These are phyloP conservation scores for Fragilariopsis cylindrus DNA, from an alignment of 108 stramenopile genomes.

Conservation along the genomic window DNA sequence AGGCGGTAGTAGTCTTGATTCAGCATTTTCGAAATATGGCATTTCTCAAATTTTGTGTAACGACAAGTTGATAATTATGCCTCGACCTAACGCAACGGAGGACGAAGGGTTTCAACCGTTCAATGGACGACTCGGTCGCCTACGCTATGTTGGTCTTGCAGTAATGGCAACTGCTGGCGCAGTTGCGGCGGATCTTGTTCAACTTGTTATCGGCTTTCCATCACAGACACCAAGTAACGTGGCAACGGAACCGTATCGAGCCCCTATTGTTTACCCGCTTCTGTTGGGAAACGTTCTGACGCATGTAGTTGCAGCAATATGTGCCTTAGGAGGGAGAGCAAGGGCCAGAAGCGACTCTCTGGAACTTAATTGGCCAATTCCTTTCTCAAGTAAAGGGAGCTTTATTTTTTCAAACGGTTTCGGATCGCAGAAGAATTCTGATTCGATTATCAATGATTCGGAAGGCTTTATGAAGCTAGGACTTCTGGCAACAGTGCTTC, in stretches of 20 bases:
- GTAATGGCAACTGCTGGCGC: constrained; percentile 80
- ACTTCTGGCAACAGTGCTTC: constrained; percentile 65
- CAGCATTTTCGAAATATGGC: constrained; percentile 70
- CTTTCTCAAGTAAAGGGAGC: constrained; percentile 41
- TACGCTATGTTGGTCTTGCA: constrained; percentile 73
- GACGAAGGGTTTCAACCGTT: constrained; percentile 83
- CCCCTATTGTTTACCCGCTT: constrained; percentile 77
- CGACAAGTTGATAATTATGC: constrained; percentile 63
- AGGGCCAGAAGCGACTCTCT: constrained; percentile 58
- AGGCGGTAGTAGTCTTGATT: constrained; percentile 23
- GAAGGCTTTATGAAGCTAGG: constrained; percentile 74
- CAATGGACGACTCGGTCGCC: constrained; percentile 71
- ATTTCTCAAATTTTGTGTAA: constrained; percentile 44
- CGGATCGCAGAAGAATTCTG: constrained; percentile 24
- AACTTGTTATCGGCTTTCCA: constrained; percentile 78
- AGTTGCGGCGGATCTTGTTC: constrained; percentile 74
- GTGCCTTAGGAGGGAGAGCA: constrained; percentile 71
- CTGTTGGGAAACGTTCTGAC: constrained; percentile 77
- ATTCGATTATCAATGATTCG: constrained; percentile 62
- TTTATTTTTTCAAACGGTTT: constrained; percentile 32
- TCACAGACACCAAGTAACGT: constrained; percentile 22
- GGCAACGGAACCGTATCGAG: constrained; percentile 32
- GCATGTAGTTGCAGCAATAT: constrained; percentile 74
- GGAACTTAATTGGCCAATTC: constrained; percentile 49
- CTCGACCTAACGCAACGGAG: constrained; percentile 41